A percentile compares a stretch with the other conserved stretches of the same genome.
Evolutionary conservation across 257 asterid species (phyloP).

Genomic region (Schizonepeta tenuifolia): DNA sequence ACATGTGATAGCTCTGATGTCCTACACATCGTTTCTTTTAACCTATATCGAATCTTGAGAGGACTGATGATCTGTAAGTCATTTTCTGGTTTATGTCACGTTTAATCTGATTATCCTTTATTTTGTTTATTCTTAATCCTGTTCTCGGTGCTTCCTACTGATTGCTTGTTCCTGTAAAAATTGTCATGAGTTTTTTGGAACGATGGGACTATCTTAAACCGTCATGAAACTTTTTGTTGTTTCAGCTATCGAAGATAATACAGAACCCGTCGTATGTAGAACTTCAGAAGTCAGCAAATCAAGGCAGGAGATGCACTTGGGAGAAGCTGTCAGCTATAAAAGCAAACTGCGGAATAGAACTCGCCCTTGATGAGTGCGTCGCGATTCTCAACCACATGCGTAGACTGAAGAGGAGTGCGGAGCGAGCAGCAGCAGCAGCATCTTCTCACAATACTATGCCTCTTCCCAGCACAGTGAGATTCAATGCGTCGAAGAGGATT

Average conservation of each 20-base stretch:
- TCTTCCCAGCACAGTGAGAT: constrained; percentile 47
- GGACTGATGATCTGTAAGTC: not conserved
- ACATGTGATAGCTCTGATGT: not conserved
- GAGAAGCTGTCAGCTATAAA: constrained; percentile 93
- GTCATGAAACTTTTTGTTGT: not conserved
- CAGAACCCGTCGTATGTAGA: constrained; percentile 86
- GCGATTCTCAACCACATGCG: constrained; percentile 92
- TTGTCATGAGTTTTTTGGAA: too few species aligned
- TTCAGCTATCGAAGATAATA: constrained; percentile 77
- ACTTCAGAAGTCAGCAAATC: constrained; percentile 85
- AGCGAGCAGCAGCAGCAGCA: constrained; percentile 87
- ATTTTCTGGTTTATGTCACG: not conserved
- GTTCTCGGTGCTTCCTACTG: not conserved
- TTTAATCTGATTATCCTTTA: not conserved
- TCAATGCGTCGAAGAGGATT: constrained; percentile 74
- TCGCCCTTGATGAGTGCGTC: constrained; percentile 89
- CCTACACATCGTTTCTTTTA: not conserved
- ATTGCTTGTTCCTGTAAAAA: not conserved
- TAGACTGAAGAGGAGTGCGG: constrained; percentile 77
- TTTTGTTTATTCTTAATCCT: not conserved
- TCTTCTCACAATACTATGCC: constrained; percentile 49
- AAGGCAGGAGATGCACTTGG: constrained; percentile 95
- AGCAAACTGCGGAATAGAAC: constrained; percentile 95
- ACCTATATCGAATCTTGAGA: not conserved
- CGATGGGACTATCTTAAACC: not conserved